Conservation (phyloP, 768 basidiomycete species). For the Calvatia gigantea region DNA sequence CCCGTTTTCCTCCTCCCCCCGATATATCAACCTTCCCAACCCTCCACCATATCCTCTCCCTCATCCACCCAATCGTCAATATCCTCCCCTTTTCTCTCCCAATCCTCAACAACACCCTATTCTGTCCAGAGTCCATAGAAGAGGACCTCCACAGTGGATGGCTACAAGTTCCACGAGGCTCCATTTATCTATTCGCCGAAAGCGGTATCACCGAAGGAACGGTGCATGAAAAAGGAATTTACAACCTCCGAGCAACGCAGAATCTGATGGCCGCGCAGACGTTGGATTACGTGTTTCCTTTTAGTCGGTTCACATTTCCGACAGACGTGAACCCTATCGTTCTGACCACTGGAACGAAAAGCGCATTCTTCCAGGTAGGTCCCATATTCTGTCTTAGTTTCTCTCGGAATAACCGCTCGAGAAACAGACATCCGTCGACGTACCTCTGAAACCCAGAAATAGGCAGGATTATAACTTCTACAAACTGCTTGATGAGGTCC, state of each 20-base stretch:
- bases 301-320: slow-evolving; percentile 65
- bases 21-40: slow-evolving; percentile 34
- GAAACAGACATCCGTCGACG: slow-evolving; percentile 53
- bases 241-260: slow-evolving; percentile 62
- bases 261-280: slow-evolving; percentile 62
- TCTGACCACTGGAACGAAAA: slow-evolving; percentile 60
- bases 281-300: slow-evolving; percentile 74
- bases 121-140: slow-evolving; percentile 66
- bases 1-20: slow-evolving; percentile 52
- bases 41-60: slow-evolving; percentile 50
- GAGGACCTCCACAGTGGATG: slow-evolving; percentile 71
- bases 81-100: slow-evolving; percentile 60
- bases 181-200: slow-evolving; percentile 62
- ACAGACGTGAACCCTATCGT: slow-evolving; percentile 71
- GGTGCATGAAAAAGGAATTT: slow-evolving; percentile 54
- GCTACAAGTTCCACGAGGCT: slow-evolving; percentile 67
- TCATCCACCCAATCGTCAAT: slow-evolving; percentile 54
- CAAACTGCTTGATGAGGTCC: slow-evolving; percentile 39
- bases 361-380: slow-evolving; percentile 67
- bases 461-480: slow-evolving; percentile 38
- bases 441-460: slow-evolving; percentile 40
- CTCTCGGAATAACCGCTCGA: neutral
- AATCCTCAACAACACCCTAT: slow-evolving; percentile 52
- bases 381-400: neutral
- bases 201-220: slow-evolving; percentile 64